A percentile compares a stretch with the other conserved stretches of the same genome.
Conservation (phyloP, 192 early-diverging fungal species). For the Coemansia sp. region DNA sequence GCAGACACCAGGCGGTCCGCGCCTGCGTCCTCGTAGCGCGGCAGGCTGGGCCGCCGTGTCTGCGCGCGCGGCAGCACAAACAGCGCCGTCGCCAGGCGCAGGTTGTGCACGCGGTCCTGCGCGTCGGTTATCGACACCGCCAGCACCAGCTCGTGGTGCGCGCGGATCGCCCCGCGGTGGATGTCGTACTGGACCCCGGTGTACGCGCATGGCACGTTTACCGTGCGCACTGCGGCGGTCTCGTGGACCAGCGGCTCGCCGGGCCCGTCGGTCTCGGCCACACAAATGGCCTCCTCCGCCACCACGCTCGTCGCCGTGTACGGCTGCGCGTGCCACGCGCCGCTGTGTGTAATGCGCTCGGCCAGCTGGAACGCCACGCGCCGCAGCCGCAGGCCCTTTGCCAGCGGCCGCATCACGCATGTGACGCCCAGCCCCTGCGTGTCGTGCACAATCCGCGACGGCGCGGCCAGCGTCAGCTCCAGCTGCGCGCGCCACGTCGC, state of each 20-base stretch:
- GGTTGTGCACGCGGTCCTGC: slow-evolving; percentile 28
- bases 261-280: neutral
- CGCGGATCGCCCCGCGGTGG: slow-evolving; percentile 23
- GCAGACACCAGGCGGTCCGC: slow-evolving; percentile 39
- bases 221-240: slow-evolving; percentile 14
- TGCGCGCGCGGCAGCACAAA: slow-evolving; percentile 25
- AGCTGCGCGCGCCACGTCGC: slow-evolving; percentile 37
- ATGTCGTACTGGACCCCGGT: slow-evolving; percentile 40
- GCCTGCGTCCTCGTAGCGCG: slow-evolving; percentile 37
- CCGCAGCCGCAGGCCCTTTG: slow-evolving; percentile 43
- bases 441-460: slow-evolving; percentile 36
- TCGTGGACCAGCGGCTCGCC: slow-evolving; percentile 44
- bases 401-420: slow-evolving; percentile 33
- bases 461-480: slow-evolving; percentile 33
- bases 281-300: neutral
- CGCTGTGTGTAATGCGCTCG: slow-evolving; percentile 21
- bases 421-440: slow-evolving; percentile 8
- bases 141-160: slow-evolving; percentile 41
- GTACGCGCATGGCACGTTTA: slow-evolving; percentile 27
- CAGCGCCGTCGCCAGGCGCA: slow-evolving; percentile 35
- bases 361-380: slow-evolving; percentile 37
- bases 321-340: slow-evolving; percentile 17
- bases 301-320: neutral
- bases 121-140: slow-evolving; percentile 27
- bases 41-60: slow-evolving; percentile 12